A percentile compares a stretch with the other conserved stretches of the same genome.
Evolutionary conservation across 768 basidiomycete genomes (phyloP).

Genomic region (Tricholoma terreum): DNA sequence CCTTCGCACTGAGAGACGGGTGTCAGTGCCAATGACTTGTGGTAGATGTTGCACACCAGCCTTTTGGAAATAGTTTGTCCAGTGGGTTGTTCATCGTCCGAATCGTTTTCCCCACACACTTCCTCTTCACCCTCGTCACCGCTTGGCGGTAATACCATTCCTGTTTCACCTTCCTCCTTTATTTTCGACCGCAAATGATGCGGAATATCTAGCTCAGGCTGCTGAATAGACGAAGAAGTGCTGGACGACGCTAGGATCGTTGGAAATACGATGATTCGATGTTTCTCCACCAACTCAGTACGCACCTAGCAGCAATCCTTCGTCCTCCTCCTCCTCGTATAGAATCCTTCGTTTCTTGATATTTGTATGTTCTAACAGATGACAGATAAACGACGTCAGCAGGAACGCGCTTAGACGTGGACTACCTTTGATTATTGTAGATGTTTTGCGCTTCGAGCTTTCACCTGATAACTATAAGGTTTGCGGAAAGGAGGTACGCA

Average conservation of each 20-base stretch:
- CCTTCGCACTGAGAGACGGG: conserved; percentile 55
- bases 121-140: conserved; percentile 34
- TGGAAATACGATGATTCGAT: neutral
- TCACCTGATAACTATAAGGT: conserved; percentile 25
- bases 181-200: neutral
- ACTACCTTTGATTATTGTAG: conserved; percentile 19
- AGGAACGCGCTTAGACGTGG: neutral
- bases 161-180: conserved; percentile 21
- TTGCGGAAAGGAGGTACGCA: neutral
- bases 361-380: conserved; percentile 28
- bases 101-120: conserved; percentile 26
- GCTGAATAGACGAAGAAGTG: conserved; percentile 7
- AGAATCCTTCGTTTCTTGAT: conserved; percentile 52
- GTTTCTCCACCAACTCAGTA: neutral
- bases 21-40: neutral
- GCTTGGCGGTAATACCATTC: conserved; percentile 14
- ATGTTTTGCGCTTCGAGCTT: conserved; percentile 38
- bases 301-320: conserved; percentile 12
- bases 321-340: conserved; percentile 53
- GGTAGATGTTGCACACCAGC: conserved; percentile 35
- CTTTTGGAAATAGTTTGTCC: conserved; percentile 56
- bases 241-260: conserved; percentile 1
- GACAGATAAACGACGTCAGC: neutral
- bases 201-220: neutral
- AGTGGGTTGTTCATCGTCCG: conserved; percentile 31